Conservation (phyloP, 768 basidiomycete species). For the Chalciporus chontae region DNA sequence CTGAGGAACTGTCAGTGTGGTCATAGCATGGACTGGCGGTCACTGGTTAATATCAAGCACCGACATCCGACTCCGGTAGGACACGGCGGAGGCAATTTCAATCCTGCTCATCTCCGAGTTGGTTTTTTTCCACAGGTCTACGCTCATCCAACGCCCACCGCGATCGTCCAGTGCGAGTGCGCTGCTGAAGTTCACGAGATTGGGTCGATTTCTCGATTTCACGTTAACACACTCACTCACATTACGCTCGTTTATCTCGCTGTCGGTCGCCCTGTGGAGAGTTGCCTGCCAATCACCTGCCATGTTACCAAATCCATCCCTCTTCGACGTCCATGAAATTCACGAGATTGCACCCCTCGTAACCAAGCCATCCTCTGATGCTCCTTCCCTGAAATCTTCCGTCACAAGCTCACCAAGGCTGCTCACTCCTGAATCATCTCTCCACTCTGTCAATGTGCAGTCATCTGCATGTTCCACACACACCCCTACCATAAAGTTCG, state of each 20-base stretch:
- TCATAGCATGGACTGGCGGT: conserved; percentile 38
- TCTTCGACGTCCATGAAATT: conserved; percentile 16
- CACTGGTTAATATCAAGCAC: too few relatives aligned
- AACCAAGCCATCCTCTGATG: conserved; percentile 11
- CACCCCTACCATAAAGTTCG: conserved; percentile 47
- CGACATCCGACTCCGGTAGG: too few relatives aligned
- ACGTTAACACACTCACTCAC: conserved; percentile 18
- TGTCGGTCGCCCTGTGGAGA: background rate
- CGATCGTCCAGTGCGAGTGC: conserved; percentile 4
- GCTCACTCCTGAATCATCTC: conserved; percentile 7
- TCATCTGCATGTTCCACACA: conserved; percentile 17
- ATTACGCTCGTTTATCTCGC: conserved; percentile 20
- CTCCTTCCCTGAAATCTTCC: conserved; percentile 15
- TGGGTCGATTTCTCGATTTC: background rate
- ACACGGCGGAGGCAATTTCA: background rate
- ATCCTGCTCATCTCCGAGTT: background rate
- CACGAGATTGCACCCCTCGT: conserved; percentile 13
- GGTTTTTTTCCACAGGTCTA: background rate
- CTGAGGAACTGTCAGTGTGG: conserved; percentile 64
- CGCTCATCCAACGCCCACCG: background rate
- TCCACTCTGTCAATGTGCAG: conserved; percentile 7
- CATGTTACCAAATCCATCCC: conserved; percentile 13
- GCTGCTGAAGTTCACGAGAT: conserved; percentile 4
- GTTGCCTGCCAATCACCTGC: background rate
- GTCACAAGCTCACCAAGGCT: conserved; percentile 10